Evolutionary conservation across 805 yeast genomes (phyloP), one percentile per base, ranked within the genome.

Genomic region (Clavispora phyllophila): DNA sequence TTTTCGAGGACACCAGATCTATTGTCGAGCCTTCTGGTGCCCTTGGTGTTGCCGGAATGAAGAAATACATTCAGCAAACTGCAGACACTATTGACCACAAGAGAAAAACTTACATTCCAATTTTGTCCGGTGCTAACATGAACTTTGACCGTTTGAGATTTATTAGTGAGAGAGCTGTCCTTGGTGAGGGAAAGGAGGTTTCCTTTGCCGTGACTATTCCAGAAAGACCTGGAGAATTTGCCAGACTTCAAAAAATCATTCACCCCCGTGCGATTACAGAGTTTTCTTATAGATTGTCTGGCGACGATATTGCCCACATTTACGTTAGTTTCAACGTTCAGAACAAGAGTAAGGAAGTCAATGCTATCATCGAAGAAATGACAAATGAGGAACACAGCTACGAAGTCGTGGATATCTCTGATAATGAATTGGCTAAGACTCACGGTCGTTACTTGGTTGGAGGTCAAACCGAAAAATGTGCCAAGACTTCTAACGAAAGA

Each of bases 11-110:
- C 57, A 91, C 98, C 1, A 78, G 99, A 64, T 78, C 90, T 50
- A 79, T 93, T 43, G 86, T 88, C 27, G 99, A 93, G 66, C 99
- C 99, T 8, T 84, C 97, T 5, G 99, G 99, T 50, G 99, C 99
- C 0, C 75, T 95, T 63, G 73, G 95, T 3, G 96, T 91, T 37
- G 99, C 99, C 2, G 99, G 98, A 42, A 65, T 90, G 73, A 88
- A 87, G 59, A 83, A 82, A 55, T 93, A 89, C 61, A 75, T 91
- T 29, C 72, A 76, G 19, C 60, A 65, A 20, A 81, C 84, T 54
- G 84, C 87, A 8, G 87, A 84, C 42, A 39, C 26, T 17, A 72
- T 81, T 31, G 86, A 84, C 54, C 95, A 86, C 56, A 66, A 80
- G 4, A 66, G 72, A 38, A 77, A 81, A 49, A 81, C 87, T 1